These are phyloP conservation scores for Pseudocercospora macadamiae DNA, from an alignment of 2,329 filamentous ascomycete species.

Conservation along the genomic window DNA sequence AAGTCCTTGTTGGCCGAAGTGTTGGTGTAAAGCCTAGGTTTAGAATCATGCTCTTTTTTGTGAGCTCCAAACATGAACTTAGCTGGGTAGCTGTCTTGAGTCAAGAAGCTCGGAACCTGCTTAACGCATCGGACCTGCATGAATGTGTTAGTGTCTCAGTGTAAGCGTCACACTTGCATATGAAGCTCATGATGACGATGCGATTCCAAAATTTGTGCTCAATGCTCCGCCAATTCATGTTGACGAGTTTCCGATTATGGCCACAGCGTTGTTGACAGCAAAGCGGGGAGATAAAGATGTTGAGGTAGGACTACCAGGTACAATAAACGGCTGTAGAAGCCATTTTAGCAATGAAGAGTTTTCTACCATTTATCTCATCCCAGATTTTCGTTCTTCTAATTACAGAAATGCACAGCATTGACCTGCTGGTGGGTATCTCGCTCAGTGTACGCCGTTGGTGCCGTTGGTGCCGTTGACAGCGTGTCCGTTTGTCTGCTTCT, in stretches of 20 bases:
- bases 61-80: too few relatives aligned
- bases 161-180: conserved; percentile 13
- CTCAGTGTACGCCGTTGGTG: conserved; percentile 11
- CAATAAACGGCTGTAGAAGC: too few relatives aligned
- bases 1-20: background rate
- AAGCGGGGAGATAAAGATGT: background rate
- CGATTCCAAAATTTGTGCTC: conserved; percentile 7
- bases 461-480: conserved; percentile 22
- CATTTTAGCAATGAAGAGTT: background rate
- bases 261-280: background rate
- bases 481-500: conserved; percentile 29
- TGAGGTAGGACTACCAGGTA: too few relatives aligned
- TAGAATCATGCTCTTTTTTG: too few relatives aligned
- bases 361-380: background rate
- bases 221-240: background rate
- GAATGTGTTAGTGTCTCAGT: background rate
- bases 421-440: conserved; percentile 4
- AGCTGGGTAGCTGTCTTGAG: background rate
- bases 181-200: conserved; percentile 17
- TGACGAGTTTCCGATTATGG: conserved; percentile 1
- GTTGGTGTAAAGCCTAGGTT: too few relatives aligned
- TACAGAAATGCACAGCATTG: conserved; percentile 5
- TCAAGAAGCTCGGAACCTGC: conserved; percentile 1
- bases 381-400: background rate
- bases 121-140: background rate